phyloP scores from a whole-genome alignment of 352 stramenopile genomes.

The Phytopythium delawarense region DNA sequence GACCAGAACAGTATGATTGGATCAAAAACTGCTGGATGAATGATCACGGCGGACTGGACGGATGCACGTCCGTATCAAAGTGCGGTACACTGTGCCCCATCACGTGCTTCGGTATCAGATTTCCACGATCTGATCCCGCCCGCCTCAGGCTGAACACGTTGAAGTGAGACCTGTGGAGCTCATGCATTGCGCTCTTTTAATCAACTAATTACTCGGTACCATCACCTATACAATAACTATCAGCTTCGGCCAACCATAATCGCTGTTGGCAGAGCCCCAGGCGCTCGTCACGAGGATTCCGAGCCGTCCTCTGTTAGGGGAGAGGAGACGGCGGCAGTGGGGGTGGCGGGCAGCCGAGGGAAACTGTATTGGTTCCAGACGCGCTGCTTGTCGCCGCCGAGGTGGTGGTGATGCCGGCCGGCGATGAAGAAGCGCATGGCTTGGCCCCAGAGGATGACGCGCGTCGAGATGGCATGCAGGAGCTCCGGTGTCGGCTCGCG shows the following conservation, averaged over 20 bases:
- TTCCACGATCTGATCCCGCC: background rate
- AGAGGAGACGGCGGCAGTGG: background rate
- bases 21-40: background rate
- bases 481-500: slow-evolving; percentile 38
- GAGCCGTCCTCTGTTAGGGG: background rate
- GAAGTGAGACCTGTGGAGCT: no score
- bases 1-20: background rate
- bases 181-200: no score
- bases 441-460: slow-evolving; percentile 63
- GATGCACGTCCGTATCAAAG: no score
- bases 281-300: background rate
- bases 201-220: no score
- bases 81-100: no score
- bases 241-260: background rate
- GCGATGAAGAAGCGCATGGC: slow-evolving; percentile 51
- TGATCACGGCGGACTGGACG: no score
- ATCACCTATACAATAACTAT: no score
- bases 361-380: slow-evolving; percentile 40
- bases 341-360: slow-evolving; percentile 9
- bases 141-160: no score
- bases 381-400: slow-evolving; percentile 14
- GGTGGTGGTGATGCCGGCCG: slow-evolving; percentile 18
- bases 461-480: slow-evolving; percentile 57
- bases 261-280: background rate
- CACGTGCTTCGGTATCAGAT: no score